Base-by-base conservation (phyloP, 192 early-diverging fungal species). In the Linnemannia schmuckeri region DNA sequence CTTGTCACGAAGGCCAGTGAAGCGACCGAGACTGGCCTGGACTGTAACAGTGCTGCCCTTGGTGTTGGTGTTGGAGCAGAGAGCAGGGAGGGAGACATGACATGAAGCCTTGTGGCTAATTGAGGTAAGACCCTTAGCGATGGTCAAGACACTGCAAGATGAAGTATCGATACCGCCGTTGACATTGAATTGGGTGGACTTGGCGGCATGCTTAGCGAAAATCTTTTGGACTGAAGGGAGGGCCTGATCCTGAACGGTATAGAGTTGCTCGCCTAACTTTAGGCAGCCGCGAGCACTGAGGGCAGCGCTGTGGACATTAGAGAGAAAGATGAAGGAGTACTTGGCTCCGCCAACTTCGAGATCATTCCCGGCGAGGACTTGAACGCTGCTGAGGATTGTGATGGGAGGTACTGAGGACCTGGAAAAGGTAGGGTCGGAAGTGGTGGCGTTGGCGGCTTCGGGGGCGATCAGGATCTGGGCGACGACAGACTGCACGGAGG, bases 1-100 rank as follows among this genome's bases (percentile, higher is more conserved):
- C 72, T 70, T 47, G 44, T 83, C 81, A 33, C 81, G 76, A 9
- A 46, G 40, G 57, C 81, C 81, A 0, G 75, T 75, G 27, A 83
- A 27, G 6, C 42, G 66, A 33, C 81, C 76, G n/a, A 77, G 38
- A 4, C 41, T 42, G 15, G 81, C 71, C 35, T 72, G 42, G 7
- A 79, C 70, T 24, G 68, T 79, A 40, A 79, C 77, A 15, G 61
- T 66, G 44, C 54, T 70, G 40, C 77, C 70, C n/a, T 49, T 55
- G 13, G 68, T 70, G 77, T 79, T 79, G 27, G 41, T 35, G 77
- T 79, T 79, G 27, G 77, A 72, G 70, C 77, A 79, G 4, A 79
- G 77, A 9, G 77, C 44, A n/a, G 77, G 77, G 30, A 79, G 40
- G 12, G 40, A 13, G 49, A 13, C n/a, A 4, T 24, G 24, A 40